Evolutionary conservation across 345 rosid genomes (phyloP).

Genomic region (Citrus medica): DNA sequence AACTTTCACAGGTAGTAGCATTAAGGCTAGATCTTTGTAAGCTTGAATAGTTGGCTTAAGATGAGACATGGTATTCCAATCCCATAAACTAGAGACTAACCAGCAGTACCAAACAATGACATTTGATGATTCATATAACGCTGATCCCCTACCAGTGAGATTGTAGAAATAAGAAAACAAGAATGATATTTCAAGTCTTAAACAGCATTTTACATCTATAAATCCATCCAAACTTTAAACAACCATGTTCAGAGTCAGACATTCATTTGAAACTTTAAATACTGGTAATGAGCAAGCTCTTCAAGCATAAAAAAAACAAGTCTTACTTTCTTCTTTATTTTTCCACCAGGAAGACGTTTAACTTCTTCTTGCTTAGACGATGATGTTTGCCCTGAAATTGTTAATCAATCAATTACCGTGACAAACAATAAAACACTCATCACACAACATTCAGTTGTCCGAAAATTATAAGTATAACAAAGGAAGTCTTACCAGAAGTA

Average conservation of each 20-base stretch:
- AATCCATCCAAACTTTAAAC: not conserved
- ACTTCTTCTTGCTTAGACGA: conserved; percentile 70
- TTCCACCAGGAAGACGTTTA: conserved; percentile 92
- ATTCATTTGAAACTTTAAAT: not conserved
- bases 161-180: not conserved
- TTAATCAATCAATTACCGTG: not conserved
- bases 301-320: not conserved
- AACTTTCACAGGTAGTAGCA: not conserved
- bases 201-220: not conserved
- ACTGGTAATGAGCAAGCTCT: not conserved
- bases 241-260: not conserved
- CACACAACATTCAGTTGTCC: not conserved
- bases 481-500: conserved; percentile 17
- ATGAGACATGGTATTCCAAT: not conserved
- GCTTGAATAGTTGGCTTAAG: not conserved
- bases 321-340: conserved; percentile 89
- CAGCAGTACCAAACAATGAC: not conserved
- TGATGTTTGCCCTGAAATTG: conserved; percentile 35
- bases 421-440: not conserved
- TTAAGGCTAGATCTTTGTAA: not conserved
- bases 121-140: not conserved
- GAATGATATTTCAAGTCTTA: not conserved
- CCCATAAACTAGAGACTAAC: not conserved
- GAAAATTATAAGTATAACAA: not conserved
- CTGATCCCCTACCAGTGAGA: not conserved